Conservation (phyloP, 805 yeast genomes). For the Teunomyces panamensis region DNA sequence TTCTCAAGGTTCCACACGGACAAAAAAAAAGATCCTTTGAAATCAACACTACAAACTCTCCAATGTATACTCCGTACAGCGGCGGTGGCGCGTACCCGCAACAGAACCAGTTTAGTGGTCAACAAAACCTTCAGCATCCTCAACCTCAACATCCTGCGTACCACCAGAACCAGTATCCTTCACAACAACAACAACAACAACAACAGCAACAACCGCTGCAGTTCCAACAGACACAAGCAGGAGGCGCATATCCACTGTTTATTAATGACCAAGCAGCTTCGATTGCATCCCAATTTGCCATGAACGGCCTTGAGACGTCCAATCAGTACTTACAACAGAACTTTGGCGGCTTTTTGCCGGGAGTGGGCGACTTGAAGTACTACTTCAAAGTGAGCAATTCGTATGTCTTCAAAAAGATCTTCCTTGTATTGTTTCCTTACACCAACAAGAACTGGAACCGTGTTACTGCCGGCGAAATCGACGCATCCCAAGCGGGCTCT, state of each 20-base stretch:
- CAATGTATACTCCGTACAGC: constrained; percentile 42
- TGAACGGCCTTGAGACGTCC: constrained; percentile 77
- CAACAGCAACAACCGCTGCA: constrained; percentile 22
- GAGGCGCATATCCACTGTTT: constrained; percentile 35
- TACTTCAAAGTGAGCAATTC: constrained; percentile 90
- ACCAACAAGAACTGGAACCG: constrained; percentile 82
- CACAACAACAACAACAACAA: constrained; percentile 23
- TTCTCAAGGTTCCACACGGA: not conserved
- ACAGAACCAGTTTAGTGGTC: constrained; percentile 5
- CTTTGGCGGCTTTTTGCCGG: constrained; percentile 49
- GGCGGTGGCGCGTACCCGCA: constrained; percentile 15
- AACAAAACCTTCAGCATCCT: constrained; percentile 28
- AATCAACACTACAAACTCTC: not conserved
- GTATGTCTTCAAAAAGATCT: constrained; percentile 74
- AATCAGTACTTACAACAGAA: constrained; percentile 77
- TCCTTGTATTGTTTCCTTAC: constrained; percentile 81
- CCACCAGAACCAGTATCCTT: constrained; percentile 21
- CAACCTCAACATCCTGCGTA: constrained; percentile 26
- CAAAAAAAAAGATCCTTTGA: not conserved
- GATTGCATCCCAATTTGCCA: constrained; percentile 86
- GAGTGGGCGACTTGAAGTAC: constrained; percentile 62
- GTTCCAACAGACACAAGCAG: constrained; percentile 17
- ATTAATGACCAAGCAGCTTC: constrained; percentile 78
- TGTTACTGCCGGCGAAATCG: constrained; percentile 23
- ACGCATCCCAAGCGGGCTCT: constrained; percentile 11